Base-by-base conservation (phyloP, 1,284 basidiomycete species). In the Xerocomus amazonicus region DNA sequence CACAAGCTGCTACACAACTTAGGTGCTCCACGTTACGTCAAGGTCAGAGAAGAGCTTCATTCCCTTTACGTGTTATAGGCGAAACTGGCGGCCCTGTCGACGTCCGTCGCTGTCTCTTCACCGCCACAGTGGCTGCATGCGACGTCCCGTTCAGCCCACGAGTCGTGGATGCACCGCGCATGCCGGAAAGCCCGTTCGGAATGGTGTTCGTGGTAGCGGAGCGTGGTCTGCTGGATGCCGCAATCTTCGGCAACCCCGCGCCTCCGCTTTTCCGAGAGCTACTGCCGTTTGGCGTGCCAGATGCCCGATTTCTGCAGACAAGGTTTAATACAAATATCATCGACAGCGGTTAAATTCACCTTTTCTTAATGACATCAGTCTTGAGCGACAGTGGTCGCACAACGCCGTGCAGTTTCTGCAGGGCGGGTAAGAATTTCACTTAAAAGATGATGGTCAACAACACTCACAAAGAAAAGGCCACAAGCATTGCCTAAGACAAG, bases 301-400 rank as follows among this genome's bases (percentile, higher is more conserved):
- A 88, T 33, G 87, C 84, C 37, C 87, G 83, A 67, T 90, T 90
- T 62, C 87, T 90, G 57, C 45, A 38, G 29, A n/a, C 2, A 45
- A 27, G 41, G 50, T 28, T 59, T 19, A 65, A 44, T 31, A 48
- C 16, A 6, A 19, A 26, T 9, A 29, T 17, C 3, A 33, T 17
- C 36, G 29, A 23, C 34, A 33, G 26, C 17, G 3, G 2, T 45
- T 26, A 40, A 43, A 38, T 46, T 13, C 60, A 92, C 91, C 94
- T 80, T 76, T 97, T 97, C 83, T 97, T 97, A 71, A 97, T 97
- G 39, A 97, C 89, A 67, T 97, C 94, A 23, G 94, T 97, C 79
- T 97, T 97, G 55, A 97, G 78, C 43, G 92, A 95, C 56, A 97
- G 72, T 7, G 94, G 94, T 48, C 95, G 81, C 14, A 95, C 92